Base-by-base conservation (phyloP, 1,284 basidiomycete genomes). In the Pseudozyma sp. region DNA sequence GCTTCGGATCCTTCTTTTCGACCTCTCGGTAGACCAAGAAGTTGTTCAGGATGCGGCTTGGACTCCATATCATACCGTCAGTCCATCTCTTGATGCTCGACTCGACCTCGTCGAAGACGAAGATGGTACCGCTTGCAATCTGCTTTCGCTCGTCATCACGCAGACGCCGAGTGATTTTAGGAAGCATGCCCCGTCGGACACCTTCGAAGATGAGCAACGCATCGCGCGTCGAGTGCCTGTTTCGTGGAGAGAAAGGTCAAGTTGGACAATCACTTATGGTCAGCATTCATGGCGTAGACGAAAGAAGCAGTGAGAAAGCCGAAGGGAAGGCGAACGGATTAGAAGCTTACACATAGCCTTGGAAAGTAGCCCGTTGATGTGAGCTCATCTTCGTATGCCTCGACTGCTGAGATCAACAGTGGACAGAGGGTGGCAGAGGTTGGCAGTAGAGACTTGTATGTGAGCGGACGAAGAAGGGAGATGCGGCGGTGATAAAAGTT, bases 71-170 rank as follows among this genome's bases (percentile, higher is more conserved):
- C 84, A 94, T 91, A 6, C 95, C 95, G 85, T 99, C 95, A 0
- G 96, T 99, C 95, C 96, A 98, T 52, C 96, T 89, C 87, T 97
- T 97, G 87, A 99, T 98, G 39, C 94, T 94, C 79, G 93, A 94
- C 85, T 97, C 94, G 78, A 93, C 91, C 87, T 97, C 95, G 85
- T 99, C 94, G 84, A 98, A 98, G 65, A 98, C 95, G 81, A 97
- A 99, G 34, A 99, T 93, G 4, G 92, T 92, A 61, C 96, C 96
- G 8, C 92, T 94, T 33, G 90, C 90, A 82, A 99, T 96, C 90
- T 96, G 92, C 78, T 90, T 92, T 85, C 85, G 84, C 67, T 99
- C 96, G 44, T 92, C 89, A 84, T 97, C 95, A 69, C 94, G 93
- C 54, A 99, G 88, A 34, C 96, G 89, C 37, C 96, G 90, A n/a